A percentile compares a stretch with the other conserved stretches of the same genome.
These are phyloP conservation scores for Quercus rubra DNA, from an alignment of 306 rosid species.

Conservation along the genomic window DNA sequence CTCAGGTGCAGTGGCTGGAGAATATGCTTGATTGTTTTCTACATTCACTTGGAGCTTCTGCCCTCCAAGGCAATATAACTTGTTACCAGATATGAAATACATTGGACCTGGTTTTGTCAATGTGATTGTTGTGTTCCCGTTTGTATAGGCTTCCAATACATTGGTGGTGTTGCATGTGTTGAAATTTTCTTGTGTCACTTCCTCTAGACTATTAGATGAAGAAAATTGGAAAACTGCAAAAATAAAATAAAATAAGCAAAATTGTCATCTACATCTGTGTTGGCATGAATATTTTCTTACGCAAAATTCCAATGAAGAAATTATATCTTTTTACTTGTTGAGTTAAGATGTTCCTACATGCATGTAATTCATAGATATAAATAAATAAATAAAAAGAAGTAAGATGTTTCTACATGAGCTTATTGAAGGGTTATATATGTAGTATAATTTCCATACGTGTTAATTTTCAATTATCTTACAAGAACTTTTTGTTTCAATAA, in stretches of 20 bases:
- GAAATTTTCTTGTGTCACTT: slow-evolving; percentile 57
- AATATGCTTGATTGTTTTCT: slow-evolving; percentile 25
- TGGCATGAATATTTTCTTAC: no score
- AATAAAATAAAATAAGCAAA: background rate
- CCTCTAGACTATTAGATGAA: slow-evolving; percentile 53
- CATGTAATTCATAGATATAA: no score
- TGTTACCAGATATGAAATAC: slow-evolving; percentile 69
- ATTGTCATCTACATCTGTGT: no score
- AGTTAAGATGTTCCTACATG: no score
- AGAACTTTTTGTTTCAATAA: no score
- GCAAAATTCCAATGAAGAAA: no score
- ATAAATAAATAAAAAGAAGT: no score
- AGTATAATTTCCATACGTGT: no score
- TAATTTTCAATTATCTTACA: no score
- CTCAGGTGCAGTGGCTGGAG: slow-evolving; percentile 48
- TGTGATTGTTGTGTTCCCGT: slow-evolving; percentile 71
- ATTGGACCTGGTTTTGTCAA: slow-evolving; percentile 57
- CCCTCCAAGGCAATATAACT: slow-evolving; percentile 77
- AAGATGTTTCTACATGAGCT: no score
- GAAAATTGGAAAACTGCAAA: slow-evolving; percentile 68
- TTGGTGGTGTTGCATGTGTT: slow-evolving; percentile 67
- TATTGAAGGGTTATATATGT: no score
- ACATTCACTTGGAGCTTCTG: slow-evolving; percentile 68
- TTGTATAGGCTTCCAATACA: slow-evolving; percentile 31
- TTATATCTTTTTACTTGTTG: no score